Evolutionary conservation across 148 eudicot genomes (phyloP), one percentile per base, ranked within the genome.

Genomic region (Vaccinium darrowii): DNA sequence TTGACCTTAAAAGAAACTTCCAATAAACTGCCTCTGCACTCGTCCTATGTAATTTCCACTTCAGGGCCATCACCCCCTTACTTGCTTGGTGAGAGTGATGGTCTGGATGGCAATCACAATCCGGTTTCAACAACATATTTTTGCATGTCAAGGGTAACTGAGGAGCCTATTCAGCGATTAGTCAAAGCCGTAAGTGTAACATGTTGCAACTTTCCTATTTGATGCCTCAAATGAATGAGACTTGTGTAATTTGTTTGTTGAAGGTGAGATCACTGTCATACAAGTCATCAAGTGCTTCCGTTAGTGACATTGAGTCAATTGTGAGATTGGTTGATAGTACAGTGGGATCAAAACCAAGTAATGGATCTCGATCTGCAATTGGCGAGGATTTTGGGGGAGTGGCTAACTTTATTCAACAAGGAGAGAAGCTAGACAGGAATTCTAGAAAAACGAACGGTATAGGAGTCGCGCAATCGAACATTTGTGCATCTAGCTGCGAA

Each of bases 231-330:
- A 25, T 78, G 60, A 78, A 5, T 51, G 80, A 23, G 18, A 52
- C 81, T 78, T 78, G 16, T 50, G 39, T 43, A 43, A 53, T 60
- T 47, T 84, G 78, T 79, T 78, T 10, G 27, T 58, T 79, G n/a
- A 33, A 84, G 86, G 86, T 52, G 50, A 67, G 77, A 67, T 84
- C 82, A 13, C 79, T 84, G 77, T 67, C 86, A 30, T 5, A 53
- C 52, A 50, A 50, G 3, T 60, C 82, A 30, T 84, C 67, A 27
- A 18, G 76, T 67, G 78, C 82, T 84, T 78, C 65, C 52, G 52
- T 79, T 51, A 33, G 39, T 33, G 86, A 84, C 82, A 84, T 79
- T 53, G 82, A 78, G 78, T 84, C 78, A 8, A 54, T 53, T 52
- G 63, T 79, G 65, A 67, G 86, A 63, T 63, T 84, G 82, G 53